phyloP scores from a whole-genome alignment of 2,329 filamentous ascomycete genomes.

The Ophiostoma australiae region DNA sequence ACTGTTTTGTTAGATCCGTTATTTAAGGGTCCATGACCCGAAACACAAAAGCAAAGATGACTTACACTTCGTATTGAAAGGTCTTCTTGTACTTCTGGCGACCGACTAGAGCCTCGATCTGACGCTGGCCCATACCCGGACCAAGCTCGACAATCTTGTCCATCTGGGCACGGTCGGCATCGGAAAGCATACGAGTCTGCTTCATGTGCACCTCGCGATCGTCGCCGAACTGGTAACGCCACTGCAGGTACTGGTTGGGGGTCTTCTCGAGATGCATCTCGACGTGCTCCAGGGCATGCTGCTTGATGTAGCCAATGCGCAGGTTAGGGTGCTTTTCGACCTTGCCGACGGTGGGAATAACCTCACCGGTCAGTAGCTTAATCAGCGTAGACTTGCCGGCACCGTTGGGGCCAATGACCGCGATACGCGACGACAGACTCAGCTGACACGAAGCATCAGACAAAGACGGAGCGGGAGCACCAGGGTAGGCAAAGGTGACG shows the following conservation, averaged over 20 bases:
- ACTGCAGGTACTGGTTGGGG: constrained; percentile 96
- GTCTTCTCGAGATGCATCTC: constrained; percentile 99
- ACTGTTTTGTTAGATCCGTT: constrained; percentile 38
- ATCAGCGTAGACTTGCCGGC: constrained; percentile 97
- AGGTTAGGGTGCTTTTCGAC: constrained; percentile 98
- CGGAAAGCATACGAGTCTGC: constrained; percentile 86
- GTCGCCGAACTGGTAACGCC: constrained; percentile 95
- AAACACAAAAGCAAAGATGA: background rate
- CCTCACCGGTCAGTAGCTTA: constrained; percentile 92
- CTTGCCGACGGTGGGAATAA: constrained; percentile 73
- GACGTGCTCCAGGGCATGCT: constrained; percentile 97
- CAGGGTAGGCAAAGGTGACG: constrained; percentile 91
- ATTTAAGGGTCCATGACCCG: background rate
- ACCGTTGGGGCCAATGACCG: constrained; percentile 95
- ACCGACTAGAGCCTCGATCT: constrained; percentile 85
- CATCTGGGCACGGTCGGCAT: constrained; percentile 83
- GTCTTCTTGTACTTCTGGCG: constrained; percentile 99
- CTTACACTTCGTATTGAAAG: constrained; percentile 84
- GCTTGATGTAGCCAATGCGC: constrained; percentile 99
- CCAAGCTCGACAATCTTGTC: constrained; percentile 80
- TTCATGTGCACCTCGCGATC: constrained; percentile 97
- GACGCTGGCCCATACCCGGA: constrained; percentile 71
- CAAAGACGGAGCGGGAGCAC: constrained; percentile 79
- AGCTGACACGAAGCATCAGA: constrained; percentile 81
- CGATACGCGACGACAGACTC: constrained; percentile 82